Base-by-base conservation (phyloP, 2,329 filamentous ascomycete genomes). In the Microdochium bolleyi region DNA sequence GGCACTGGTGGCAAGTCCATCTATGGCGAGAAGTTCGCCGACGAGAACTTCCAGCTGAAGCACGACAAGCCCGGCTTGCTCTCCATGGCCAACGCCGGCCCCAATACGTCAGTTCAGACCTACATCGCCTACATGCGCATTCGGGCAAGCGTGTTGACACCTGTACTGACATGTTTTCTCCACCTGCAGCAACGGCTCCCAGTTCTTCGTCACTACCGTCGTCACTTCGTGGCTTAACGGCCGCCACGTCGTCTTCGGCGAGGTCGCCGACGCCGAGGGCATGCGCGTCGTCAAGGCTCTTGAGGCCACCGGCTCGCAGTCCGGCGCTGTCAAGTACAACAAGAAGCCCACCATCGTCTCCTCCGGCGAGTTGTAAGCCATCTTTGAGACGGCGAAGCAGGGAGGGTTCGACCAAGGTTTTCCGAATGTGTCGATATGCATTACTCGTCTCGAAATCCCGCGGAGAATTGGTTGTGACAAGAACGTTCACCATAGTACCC, bases 201-300 rank as follows among this genome's bases (percentile, higher is more conserved):
- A 97, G 74, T 97, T 97, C 82, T 97, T 97, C 80, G 77, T 97
- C 69, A 97, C 92, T 65, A 97, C 92, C 53, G 90, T 95, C 50
- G 80, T 85, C 55, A 97, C 94, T 56, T 85, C 85, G 53, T 95
- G 95, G 80, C 79, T 94, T 62, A 81, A 94, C 70, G 83, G 82
- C 67, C 87, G 87, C 71, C 89, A 94, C 79, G 87, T 91, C 72
- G 88, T 91, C 68, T 92, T 92, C 74, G 89, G 89, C 68, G 78
- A 88, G 75, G 87, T 92, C 49, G 74, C 74, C 54, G 76, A 79
- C 57, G 55, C 69, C 1, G 59, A 70, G 48, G 76, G 73, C 53
- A 61, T 82, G 69, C 64, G 71, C 27, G 59, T 84, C 54, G 81
- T 87, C 70, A 78, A 74, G 73, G 74, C 80, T 55, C 67, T 87